phyloP scores from a whole-genome alignment of 768 basidiomycete genomes.

The Trametes cingulata region DNA sequence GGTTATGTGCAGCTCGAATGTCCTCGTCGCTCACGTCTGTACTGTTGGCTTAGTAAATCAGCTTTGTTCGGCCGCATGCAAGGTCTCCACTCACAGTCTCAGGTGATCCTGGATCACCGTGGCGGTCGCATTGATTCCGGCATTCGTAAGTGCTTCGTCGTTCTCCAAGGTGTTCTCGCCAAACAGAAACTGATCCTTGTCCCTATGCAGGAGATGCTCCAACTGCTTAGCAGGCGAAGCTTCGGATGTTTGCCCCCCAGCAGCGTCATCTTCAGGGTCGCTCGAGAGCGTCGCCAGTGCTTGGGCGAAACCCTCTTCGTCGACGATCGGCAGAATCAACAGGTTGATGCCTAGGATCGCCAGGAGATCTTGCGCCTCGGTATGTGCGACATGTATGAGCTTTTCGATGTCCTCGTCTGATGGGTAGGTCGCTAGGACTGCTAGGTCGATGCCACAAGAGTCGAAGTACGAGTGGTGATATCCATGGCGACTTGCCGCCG shows the following conservation, averaged over 20 bases:
- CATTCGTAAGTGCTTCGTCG: neutral
- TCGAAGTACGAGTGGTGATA: conserved; percentile 12
- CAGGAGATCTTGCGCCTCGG: neutral
- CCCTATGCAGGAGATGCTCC: neutral
- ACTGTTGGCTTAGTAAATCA: neutral
- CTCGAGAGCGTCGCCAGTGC: neutral
- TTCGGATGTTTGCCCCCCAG: neutral
- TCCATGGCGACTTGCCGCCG: neutral
- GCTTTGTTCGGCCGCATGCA: no score
- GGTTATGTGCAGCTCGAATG: neutral
- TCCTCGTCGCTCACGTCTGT: neutral
- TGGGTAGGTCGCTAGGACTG: neutral
- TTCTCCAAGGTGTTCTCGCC: neutral
- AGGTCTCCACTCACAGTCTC: neutral
- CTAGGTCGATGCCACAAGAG: neutral
- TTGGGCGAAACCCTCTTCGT: neutral
- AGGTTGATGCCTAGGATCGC: conserved; percentile 1
- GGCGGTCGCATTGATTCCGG: neutral
- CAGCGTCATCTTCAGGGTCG: neutral
- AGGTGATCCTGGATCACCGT: neutral
- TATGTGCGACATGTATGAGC: neutral
- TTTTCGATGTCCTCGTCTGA: conserved; percentile 1
- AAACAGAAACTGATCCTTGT: neutral
- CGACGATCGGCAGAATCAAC: neutral
- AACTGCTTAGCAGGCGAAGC: neutral